Evolutionary conservation across 768 basidiomycete species (phyloP).

Genomic region (Leucocoprinus leucothites): DNA sequence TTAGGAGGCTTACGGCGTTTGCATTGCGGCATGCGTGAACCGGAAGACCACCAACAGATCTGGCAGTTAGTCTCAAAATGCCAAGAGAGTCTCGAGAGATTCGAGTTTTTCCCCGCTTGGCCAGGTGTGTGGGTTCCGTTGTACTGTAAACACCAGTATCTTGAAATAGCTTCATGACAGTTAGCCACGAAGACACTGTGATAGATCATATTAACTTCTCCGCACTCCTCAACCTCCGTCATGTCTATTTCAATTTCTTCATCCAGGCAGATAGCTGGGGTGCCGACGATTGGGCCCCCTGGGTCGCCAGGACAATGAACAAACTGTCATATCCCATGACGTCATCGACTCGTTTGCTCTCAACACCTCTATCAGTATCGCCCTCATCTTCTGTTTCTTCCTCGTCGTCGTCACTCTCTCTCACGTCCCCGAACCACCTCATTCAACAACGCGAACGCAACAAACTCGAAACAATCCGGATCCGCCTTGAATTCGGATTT

Average conservation of each 20-base stretch:
- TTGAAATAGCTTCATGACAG: neutral
- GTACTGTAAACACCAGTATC: neutral
- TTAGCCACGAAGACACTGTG: neutral
- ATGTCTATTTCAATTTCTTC: neutral
- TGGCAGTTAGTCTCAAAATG: neutral
- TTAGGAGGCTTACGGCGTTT: neutral
- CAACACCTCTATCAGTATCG: neutral
- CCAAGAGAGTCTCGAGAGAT: neutral
- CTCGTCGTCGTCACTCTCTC: neutral
- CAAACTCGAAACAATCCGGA: neutral
- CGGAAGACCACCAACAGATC: neutral
- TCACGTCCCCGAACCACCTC: neutral
- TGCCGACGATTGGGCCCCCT: neutral
- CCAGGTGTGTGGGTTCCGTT: neutral
- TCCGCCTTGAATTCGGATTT: constrained; percentile 3
- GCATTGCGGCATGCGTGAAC: neutral
- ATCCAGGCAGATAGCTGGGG: neutral
- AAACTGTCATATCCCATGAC: neutral
- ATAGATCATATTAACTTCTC: neutral
- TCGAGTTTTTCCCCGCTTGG: constrained; percentile 3
- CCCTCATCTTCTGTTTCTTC: neutral
- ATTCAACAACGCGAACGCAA: neutral
- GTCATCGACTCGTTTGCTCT: neutral
- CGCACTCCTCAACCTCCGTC: neutral
- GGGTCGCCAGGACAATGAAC: neutral